Evolutionary conservation across 441 rosid species (phyloP), one percentile per base, ranked within the genome.

Genomic region (Kokia cookei): DNA sequence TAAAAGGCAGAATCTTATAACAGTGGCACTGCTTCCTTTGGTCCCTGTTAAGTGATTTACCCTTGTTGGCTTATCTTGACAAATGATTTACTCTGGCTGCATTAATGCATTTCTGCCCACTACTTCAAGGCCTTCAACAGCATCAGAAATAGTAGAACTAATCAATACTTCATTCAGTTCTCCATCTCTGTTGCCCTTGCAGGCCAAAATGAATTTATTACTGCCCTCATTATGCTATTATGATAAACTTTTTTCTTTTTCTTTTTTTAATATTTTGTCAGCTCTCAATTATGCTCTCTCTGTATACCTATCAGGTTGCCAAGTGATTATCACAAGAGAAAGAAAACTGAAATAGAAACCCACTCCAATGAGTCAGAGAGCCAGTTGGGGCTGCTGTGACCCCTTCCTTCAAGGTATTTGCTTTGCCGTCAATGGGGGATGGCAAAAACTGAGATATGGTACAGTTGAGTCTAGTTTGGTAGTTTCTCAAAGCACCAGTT

Each of bases 241-340:
- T 37, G 24, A 8, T 19, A n/a, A 19, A 11, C 14, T 48, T 48
- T 48, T 48, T 48, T 15, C 2, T 13, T 48, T 13, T 5, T 24
- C 19, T 45, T 14, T 0, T 24, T 45, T 7, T 24, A 32, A 8
- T 29, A 51, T 69, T 51, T 58, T 45, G n/a, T 45, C 62, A 3
- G n/a, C 43, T 70, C 65, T 67, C 47, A 58, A 67, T 42, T 2
- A 7, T 61, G 32, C 19, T 24, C 51, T 73, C 65, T 40, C 24
- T 55, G 4, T 54, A 17, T 19, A 17, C 43, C 54, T 59, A 10
- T 37, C 60, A 92, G 98, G 90, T 85, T 89, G 80, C 93, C 93
- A 13, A 86, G 77, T 27, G 91, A 89, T 55, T 80, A 83, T 47
- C 80, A 75, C 68, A 88, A 86, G 87, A 84, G 81, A 77, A 86